Evolutionary conservation across 1,139 yeast species (phyloP).

Genomic region (Blastobotrys buckinghamii): DNA sequence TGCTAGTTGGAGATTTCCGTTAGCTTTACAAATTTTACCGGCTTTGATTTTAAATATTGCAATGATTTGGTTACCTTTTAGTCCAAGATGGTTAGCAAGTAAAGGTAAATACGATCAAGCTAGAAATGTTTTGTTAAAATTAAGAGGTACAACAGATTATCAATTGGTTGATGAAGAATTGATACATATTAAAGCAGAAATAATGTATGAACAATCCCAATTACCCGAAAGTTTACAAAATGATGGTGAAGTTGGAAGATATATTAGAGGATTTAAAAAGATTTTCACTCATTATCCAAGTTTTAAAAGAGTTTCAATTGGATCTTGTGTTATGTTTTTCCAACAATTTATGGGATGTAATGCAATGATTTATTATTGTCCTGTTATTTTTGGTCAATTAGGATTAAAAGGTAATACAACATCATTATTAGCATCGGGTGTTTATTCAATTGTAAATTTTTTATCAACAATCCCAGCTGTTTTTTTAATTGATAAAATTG

Average conservation of each 20-base stretch:
- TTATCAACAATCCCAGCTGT: constrained; percentile 37
- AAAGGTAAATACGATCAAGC: constrained; percentile 63
- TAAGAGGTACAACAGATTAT: constrained; percentile 16
- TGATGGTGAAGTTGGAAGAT: constrained; percentile 36
- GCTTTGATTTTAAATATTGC: constrained; percentile 48
- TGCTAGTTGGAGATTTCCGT: constrained; percentile 58
- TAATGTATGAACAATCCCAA: constrained; percentile 35
- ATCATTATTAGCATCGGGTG: constrained; percentile 39
- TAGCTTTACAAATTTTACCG: constrained; percentile 64
- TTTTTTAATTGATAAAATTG: constrained; percentile 46
- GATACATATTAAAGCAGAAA: constrained; percentile 42
- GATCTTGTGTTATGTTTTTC: constrained; percentile 46
- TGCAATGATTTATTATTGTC: constrained; percentile 63
- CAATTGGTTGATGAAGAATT: constrained; percentile 33
- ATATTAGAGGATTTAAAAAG: constrained; percentile 20
- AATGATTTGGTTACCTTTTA: constrained; percentile 54
- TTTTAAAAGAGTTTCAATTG: constrained; percentile 43
- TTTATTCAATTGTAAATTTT: constrained; percentile 29
- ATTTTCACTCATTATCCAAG: constrained; percentile 27
- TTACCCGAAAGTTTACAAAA: constrained; percentile 34
- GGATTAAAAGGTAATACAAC: constrained; percentile 45
- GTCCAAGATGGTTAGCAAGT: constrained; percentile 69
- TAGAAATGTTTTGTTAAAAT: constrained; percentile 43
- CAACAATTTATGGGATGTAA: constrained; percentile 72
- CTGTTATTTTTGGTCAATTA: constrained; percentile 46